Base-by-base conservation (phyloP, 257 asterid genomes). In the Petunia axillaris region DNA sequence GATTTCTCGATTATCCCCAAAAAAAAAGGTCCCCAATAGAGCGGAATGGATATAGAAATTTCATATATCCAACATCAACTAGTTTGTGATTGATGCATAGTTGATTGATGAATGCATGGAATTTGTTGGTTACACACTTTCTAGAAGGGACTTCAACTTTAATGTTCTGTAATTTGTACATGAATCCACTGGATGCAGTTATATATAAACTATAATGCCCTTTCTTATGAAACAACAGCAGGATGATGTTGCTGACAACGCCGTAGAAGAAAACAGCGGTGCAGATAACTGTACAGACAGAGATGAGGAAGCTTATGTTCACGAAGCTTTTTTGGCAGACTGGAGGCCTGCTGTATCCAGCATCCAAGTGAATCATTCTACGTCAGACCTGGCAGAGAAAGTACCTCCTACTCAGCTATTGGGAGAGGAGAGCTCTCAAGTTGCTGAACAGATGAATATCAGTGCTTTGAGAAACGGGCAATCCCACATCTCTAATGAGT, bases 281-380 rank as follows among this genome's bases (percentile, higher is more conserved):
- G 87, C 82, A 39, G 86, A 84, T 78, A 84, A 85, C 79, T 87
- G 66, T 81, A 78, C 86, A 50, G 91, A 89, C 82, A 92, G 87
- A 86, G 96, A 94, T 79, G 97, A 89, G 73, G 97, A 89, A 89
- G 96, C 95, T 50, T 96, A 92, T 87, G 97, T 96, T 75, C 98
- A 96, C 14, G 98, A 94, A 85, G 99, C 99, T 36, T 96, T 96
- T 89, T 89, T 96, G 89, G 93, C 97, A 38, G 99, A 94, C 84
- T 92, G 97, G 97, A 89, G 92, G 87, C 96, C 98, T 6, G 89
- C 81, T 76, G 76, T 81, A 40, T 78, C 88, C 76, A 84, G 84
- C 81, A 84, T 73, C 80, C 83, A 86, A 71, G 68, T 87, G n/a
- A 84, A 82, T 48, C 75, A 66, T 82, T 73, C 82, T 40, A n/a